Evolutionary conservation across 1,284 basidiomycete genomes (phyloP), one percentile per base, ranked within the genome.

Genomic region (Coniferiporia weirii): DNA sequence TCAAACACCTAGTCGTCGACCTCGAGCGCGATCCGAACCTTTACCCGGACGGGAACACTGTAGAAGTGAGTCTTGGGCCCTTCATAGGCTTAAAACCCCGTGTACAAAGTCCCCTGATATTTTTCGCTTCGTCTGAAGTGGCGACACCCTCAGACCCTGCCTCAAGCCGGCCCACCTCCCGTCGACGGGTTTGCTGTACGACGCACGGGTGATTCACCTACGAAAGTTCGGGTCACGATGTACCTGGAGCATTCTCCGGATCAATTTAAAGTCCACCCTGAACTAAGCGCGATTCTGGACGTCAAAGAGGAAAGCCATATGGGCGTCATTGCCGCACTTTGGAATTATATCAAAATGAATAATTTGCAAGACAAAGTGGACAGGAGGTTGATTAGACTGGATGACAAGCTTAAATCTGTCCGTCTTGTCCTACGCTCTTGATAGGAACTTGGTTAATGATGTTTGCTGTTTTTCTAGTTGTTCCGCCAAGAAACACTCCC

Each of bases 331-430:
- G 86, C 91, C 60, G 84, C 91, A 0, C 71, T 98, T 9, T 98
- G 95, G 95, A 91, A 89, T 66, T 95, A 97, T 66, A 90, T 98
- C 74, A 96, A 96, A 71, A 76, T 88, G 17, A 80, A 91, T 62
- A 85, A 87, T 20, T 78, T 98, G 17, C 92, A 97, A 72, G 94
- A 98, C 72, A 95, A 95, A 69, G 84, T 87, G 0, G 94, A 98
- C 72, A 81, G 89, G 58, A 83, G 89, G 50, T 74, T 87, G 56
- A 84, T 98, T 61, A 83, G 85, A 46, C 81, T 88, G 1, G 90
- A 98, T 63, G 87, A 86, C 3, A 81, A 81, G 52, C 72, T 96
- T 52, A 78, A 79, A 69, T 75, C 78, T 0, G 89, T 90, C 67
- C 56, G 80, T 75, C 17, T 43, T 36, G 38, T 35, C 46, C 22